These are phyloP conservation scores for Hypomontagnella monticulosa DNA, from an alignment of 495 filamentous ascomycete genomes.

Conservation along the genomic window DNA sequence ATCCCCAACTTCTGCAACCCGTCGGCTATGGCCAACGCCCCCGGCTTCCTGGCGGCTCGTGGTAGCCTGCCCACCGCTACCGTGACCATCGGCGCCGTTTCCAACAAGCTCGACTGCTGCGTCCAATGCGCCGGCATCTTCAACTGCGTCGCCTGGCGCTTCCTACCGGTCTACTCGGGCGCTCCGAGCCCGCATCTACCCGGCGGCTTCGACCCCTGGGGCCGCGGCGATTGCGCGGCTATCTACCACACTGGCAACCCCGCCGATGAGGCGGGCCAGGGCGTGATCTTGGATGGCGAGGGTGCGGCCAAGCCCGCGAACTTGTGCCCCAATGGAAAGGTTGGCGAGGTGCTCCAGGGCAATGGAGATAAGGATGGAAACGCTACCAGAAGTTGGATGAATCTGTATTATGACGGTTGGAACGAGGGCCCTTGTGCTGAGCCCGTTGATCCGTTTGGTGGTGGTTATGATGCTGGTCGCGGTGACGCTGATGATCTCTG, in stretches of 20 bases:
- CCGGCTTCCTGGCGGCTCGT: slow-evolving; percentile 23
- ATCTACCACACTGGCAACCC: slow-evolving; percentile 40
- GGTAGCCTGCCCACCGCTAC: slow-evolving; percentile 29
- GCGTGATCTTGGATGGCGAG: neutral
- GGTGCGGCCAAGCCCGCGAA: neutral
- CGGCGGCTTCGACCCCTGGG: slow-evolving; percentile 46
- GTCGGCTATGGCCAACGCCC: slow-evolving; percentile 39
- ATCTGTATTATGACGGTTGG: slow-evolving; percentile 45
- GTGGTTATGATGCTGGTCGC: slow-evolving; percentile 17
- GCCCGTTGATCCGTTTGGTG: slow-evolving; percentile 33
- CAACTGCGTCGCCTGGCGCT: slow-evolving; percentile 46
- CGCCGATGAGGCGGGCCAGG: neutral
- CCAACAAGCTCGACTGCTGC: slow-evolving; percentile 46
- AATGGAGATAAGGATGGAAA: neutral
- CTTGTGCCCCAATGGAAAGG: slow-evolving; percentile 44
- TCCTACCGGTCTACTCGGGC: slow-evolving; percentile 38
- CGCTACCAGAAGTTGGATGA: slow-evolving; percentile 26
- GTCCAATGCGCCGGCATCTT: slow-evolving; percentile 43
- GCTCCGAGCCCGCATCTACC: slow-evolving; percentile 34
- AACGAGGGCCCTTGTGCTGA: slow-evolving; percentile 43
- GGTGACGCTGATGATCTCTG: slow-evolving; percentile 27
- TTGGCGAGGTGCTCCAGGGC: slow-evolving; percentile 25
- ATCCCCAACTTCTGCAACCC: slow-evolving; percentile 47
- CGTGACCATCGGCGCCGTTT: slow-evolving; percentile 37
- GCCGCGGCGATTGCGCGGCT: slow-evolving; percentile 39